phyloP scores from a whole-genome alignment of 23 red algal species.

The Gracilaria vermiculophylla region DNA sequence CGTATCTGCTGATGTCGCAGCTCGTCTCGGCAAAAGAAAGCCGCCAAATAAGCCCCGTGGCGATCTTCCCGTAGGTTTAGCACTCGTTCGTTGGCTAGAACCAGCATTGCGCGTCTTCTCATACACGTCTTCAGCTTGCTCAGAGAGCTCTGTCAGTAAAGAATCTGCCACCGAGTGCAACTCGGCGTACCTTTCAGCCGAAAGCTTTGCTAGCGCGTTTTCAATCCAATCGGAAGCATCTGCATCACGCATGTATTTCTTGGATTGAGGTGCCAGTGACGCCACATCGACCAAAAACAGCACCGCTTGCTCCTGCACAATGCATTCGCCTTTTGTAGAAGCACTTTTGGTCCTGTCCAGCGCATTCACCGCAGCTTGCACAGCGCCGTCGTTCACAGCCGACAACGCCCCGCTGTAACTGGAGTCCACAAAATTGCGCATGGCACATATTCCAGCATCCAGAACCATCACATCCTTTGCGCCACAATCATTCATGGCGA shows the following conservation, averaged over 20 bases:
- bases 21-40: conserved; percentile 10
- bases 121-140: neutral
- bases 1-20: neutral
- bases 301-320: conserved; percentile 33
- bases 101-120: neutral
- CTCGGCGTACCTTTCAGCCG: neutral
- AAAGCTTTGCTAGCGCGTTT: conserved; percentile 7
- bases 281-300: conserved; percentile 32
- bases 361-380: neutral
- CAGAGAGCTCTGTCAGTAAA: neutral
- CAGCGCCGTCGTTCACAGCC: conserved; percentile 25
- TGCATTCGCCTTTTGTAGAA: neutral
- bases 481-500: conserved; percentile 13
- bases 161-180: neutral
- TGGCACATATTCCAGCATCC: conserved; percentile 18
- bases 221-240: conserved; percentile 14
- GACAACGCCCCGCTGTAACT: conserved; percentile 28
- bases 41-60: neutral
- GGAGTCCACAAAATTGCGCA: conserved; percentile 52
- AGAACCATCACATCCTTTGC: conserved; percentile 18
- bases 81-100: neutral
- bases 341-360: conserved; percentile 19
- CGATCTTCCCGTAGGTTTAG: neutral
- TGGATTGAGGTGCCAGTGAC: neutral
- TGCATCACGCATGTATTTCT: neutral